A percentile compares a stretch with the other conserved stretches of the same genome.
These are phyloP conservation scores for Plasmodium gonderi DNA, from an alignment of 169 alveolate species.

Conservation along the genomic window DNA sequence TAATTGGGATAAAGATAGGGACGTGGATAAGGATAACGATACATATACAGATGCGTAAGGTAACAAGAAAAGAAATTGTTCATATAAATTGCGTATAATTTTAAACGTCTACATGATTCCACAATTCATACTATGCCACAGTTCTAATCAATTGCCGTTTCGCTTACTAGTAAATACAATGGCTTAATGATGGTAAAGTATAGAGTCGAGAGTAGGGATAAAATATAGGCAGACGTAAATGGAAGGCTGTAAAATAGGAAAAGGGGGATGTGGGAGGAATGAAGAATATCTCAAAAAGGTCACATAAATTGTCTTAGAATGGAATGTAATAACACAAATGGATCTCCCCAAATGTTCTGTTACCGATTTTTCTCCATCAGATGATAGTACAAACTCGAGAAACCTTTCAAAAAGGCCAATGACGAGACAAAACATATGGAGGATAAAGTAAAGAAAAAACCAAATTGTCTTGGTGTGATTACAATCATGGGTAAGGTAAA, in stretches of 20 bases:
- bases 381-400: conserved; percentile 38
- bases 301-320: neutral
- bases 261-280: neutral
- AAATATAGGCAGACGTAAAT: conserved; percentile 64
- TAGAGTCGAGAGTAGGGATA: conserved; percentile 43
- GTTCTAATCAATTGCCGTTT: neutral
- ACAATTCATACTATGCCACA: neutral
- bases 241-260: conserved; percentile 32
- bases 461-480: conserved; percentile 60
- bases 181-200: conserved; percentile 64
- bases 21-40: too few relatives aligned
- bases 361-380: conserved; percentile 57
- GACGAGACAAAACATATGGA: conserved; percentile 61
- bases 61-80: neutral
- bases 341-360: too few relatives aligned
- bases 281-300: neutral
- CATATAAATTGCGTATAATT: neutral
- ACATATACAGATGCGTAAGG: neutral
- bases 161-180: conserved; percentile 50
- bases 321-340: too few relatives aligned
- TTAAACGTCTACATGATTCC: neutral
- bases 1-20: too few relatives aligned
- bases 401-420: conserved; percentile 45
- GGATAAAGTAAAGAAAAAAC: conserved; percentile 53
- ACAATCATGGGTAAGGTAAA: conserved; percentile 73